Evolutionary conservation across 1,284 basidiomycete species (phyloP), one percentile per base, ranked within the genome.

Genomic region (Pascua sp.): DNA sequence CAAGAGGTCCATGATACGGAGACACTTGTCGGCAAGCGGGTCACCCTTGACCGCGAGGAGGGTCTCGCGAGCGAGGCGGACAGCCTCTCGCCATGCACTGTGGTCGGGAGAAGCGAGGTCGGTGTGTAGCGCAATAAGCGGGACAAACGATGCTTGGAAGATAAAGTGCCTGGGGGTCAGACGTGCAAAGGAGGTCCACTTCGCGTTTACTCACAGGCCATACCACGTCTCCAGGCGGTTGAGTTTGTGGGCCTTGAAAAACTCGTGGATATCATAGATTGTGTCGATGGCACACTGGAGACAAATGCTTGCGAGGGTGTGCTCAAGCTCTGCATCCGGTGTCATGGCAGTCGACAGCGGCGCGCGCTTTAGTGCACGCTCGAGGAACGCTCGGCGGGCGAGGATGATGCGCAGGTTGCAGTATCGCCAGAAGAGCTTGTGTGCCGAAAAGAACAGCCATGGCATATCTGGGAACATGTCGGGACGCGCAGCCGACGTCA

Each of bases 391-490:
- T 2, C 63, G 56, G 17, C 65, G 58, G 13, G 47, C 49, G 15
- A 67, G 42, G 42, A 67, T 63, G 59, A 67, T 63, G 37, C 63
- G 60, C 15, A 67, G 48, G 51, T 67, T 67, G 51, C 50, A 52
- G 53, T 65, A 67, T 2, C 65, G 52, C 65, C 65, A 67, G 55
- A 57, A 61, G 16, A 67, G 59, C 59, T 67, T 67, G 55, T 64
- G 59, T 0, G 56, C 59, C 2, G 63, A 55, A 36, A 67, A 67
- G 49, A 59, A 52, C 2, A 64, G 59, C 62, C 60, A 67, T 7
- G 63, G 59, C 11, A 57, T 59, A 42, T 59, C 60, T 36, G 17
- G 18, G 44, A 59, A 53, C 52, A 49, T 51, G 11, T 46, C 13
- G 16, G 51, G 50, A 3, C 52, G 57, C 1, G 51, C 52, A 11